A percentile compares a stretch with the other conserved stretches of the same genome.
These are phyloP conservation scores for Backusella macrospora DNA, from an alignment of 192 early-diverging fungal genomes.

Conservation along the genomic window DNA sequence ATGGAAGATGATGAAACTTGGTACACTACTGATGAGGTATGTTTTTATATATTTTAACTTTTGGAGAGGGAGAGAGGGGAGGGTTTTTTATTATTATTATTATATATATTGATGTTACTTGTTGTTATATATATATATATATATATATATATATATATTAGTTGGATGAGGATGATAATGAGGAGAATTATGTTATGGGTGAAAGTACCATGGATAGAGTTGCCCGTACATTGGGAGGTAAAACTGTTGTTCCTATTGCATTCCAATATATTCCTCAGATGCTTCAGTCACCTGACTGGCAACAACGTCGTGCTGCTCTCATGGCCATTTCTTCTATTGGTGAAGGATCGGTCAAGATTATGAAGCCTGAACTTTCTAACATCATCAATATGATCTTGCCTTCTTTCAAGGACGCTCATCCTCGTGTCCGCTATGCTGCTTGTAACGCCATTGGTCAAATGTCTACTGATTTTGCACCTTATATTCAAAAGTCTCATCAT, in stretches of 20 bases:
- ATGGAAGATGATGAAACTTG: constrained; percentile 88
- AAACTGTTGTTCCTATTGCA: constrained; percentile 83
- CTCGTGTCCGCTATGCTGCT: constrained; percentile 94
- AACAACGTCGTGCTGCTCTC: constrained; percentile 88
- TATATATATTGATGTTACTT: neutral
- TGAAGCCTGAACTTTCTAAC: constrained; percentile 86
- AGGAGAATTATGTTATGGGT: constrained; percentile 86
- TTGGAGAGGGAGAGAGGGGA: too few relatives aligned
- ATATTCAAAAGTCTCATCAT: constrained; percentile 75
- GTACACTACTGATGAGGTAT: constrained; percentile 84
- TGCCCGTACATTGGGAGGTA: constrained; percentile 85
- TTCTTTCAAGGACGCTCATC: constrained; percentile 84
- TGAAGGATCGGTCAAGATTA: constrained; percentile 94
- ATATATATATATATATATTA: too few relatives aligned
- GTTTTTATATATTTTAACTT: constrained; percentile 16
- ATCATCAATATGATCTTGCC: constrained; percentile 84
- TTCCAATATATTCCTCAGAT: constrained; percentile 90
- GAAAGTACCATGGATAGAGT: constrained; percentile 97
- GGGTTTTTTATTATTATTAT: neutral
- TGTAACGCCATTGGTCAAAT: constrained; percentile 98
- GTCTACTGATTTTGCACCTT: constrained; percentile 92
- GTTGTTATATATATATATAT: constrained; percentile 1
- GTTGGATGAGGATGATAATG: constrained; percentile 89
- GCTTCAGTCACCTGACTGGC: constrained; percentile 85
- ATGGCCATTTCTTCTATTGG: constrained; percentile 96